These are phyloP conservation scores for Boletus sp. DNA, from an alignment of 1,284 basidiomycete species.

Conservation along the genomic window DNA sequence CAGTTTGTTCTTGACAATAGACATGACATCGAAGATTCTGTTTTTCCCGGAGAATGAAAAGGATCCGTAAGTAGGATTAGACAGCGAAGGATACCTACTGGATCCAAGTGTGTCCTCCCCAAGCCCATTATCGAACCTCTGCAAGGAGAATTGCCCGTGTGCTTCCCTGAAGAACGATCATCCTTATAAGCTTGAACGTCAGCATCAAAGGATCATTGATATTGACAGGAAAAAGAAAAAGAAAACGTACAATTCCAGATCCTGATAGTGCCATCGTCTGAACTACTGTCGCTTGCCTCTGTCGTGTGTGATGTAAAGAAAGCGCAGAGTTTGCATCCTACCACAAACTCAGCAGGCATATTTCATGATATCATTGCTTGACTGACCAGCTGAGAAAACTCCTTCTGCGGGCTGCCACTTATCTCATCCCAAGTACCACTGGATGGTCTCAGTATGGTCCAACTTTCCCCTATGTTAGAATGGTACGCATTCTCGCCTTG, in stretches of 20 bases:
- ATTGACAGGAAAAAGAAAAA: constrained; percentile 2
- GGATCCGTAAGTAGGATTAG: constrained; percentile 40
- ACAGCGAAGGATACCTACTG: constrained; percentile 48
- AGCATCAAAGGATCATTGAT: constrained; percentile 9
- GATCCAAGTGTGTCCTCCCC: constrained; percentile 41
- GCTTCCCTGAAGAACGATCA: constrained; percentile 47
- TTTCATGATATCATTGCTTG: constrained; percentile 5
- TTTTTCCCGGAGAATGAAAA: constrained; percentile 37
- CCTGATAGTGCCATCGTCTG: constrained; percentile 41
- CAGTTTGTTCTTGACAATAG: constrained; percentile 52
- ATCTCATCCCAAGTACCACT: constrained; percentile 65
- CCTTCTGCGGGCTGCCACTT: constrained; percentile 47
- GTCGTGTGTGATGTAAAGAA: constrained; percentile 46
- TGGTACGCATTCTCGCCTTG: constrained; percentile 51
- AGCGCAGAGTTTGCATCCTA: constrained; percentile 39
- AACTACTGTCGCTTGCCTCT: constrained; percentile 46
- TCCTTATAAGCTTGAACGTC: constrained; percentile 39
- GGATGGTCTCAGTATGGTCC: constrained; percentile 49
- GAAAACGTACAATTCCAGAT: constrained; percentile 42
- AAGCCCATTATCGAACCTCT: constrained; percentile 48
- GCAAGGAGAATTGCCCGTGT: constrained; percentile 52
- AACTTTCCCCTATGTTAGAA: constrained; percentile 48
- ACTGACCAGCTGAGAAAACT: constrained; percentile 48
- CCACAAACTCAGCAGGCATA: constrained; percentile 9
- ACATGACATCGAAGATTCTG: constrained; percentile 44